These are phyloP conservation scores for Aspergillus olivimuriae DNA, from an alignment of 495 filamentous ascomycete genomes.

Conservation along the genomic window DNA sequence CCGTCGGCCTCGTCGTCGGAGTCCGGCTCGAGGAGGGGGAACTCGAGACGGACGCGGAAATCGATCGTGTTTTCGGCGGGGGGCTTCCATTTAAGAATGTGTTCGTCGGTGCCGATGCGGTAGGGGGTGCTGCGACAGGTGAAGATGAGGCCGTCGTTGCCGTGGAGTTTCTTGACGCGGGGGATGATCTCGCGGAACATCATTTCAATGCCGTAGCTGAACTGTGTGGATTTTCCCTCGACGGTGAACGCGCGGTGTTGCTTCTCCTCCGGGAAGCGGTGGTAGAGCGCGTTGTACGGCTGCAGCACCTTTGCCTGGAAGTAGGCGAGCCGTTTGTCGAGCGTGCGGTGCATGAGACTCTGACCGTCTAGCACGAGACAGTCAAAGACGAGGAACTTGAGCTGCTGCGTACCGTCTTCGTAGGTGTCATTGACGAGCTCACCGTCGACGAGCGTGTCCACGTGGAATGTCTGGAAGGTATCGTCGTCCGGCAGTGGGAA, in stretches of 20 bases:
- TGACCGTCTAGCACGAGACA: conserved; percentile 77
- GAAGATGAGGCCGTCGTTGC: conserved; percentile 95
- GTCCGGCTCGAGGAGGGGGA: conserved; percentile 66
- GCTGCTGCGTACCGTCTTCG: conserved; percentile 53
- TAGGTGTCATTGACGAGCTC: conserved; percentile 80
- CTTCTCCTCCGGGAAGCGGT: conserved; percentile 62
- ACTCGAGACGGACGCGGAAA: conserved; percentile 72
- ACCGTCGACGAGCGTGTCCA: conserved; percentile 79
- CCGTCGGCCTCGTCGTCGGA: conserved; percentile 58
- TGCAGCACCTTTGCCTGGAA: conserved; percentile 72
- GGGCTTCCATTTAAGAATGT: conserved; percentile 97
- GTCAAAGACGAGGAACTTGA: conserved; percentile 89
- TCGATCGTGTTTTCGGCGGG: conserved; percentile 89
- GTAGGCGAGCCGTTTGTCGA: conserved; percentile 85
- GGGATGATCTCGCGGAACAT: conserved; percentile 86
- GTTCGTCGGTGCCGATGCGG: conserved; percentile 79
- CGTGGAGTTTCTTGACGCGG: conserved; percentile 63
- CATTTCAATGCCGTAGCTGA: conserved; percentile 80
- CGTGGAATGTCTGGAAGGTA: conserved; percentile 58
- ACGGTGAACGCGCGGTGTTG: conserved; percentile 69
- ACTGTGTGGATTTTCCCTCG: conserved; percentile 79
- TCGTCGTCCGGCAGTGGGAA: conserved; percentile 66
- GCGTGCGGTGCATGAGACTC: conserved; percentile 64
- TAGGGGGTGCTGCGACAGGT: conserved; percentile 83
- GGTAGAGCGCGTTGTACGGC: conserved; percentile 68